phyloP scores from a whole-genome alignment of 2,329 filamentous ascomycete genomes.

The Aspergillus amoenus region DNA sequence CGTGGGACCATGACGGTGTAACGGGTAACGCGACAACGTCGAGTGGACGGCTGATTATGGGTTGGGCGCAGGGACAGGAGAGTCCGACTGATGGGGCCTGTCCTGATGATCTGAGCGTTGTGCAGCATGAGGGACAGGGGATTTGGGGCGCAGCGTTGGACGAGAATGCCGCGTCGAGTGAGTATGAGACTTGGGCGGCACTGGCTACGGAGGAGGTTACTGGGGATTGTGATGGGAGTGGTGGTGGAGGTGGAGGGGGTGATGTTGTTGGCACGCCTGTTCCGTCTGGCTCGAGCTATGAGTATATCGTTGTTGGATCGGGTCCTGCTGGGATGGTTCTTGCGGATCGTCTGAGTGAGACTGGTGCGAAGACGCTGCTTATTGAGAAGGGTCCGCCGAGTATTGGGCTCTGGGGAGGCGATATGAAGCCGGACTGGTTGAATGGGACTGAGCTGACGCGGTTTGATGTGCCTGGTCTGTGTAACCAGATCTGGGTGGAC shows the following conservation, averaged over 20 bases:
- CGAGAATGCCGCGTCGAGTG: conserved; percentile 43
- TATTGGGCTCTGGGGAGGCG: conserved; percentile 64
- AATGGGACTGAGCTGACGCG: conserved; percentile 52
- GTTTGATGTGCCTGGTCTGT: conserved; percentile 37
- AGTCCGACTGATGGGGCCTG: conserved; percentile 43
- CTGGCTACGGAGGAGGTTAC: conserved; percentile 25
- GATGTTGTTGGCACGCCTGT: conserved; percentile 8
- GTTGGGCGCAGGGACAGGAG: conserved; percentile 54
- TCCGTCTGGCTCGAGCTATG: conserved; percentile 17
- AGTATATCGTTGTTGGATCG: conserved; percentile 50
- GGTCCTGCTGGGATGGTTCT: conserved; percentile 55
- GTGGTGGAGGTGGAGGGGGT: neutral
- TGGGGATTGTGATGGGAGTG: conserved; percentile 10
- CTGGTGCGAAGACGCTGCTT: conserved; percentile 64
- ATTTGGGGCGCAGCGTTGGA: conserved; percentile 53
- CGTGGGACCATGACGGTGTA: conserved; percentile 53
- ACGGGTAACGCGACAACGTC: conserved; percentile 48
- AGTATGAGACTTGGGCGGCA: conserved; percentile 33
- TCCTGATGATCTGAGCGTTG: conserved; percentile 47
- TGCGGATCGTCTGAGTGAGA: conserved; percentile 61
- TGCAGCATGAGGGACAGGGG: conserved; percentile 57
- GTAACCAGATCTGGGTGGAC: conserved; percentile 68
- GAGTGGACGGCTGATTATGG: conserved; percentile 49
- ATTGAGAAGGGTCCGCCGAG: conserved; percentile 62
- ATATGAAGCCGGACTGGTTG: conserved; percentile 60